Percentiles rank a stretch among this genome's conserved stretches.
phyloP scores from a whole-genome alignment of 257 asterid species.

The Leptodermis oblonga region DNA sequence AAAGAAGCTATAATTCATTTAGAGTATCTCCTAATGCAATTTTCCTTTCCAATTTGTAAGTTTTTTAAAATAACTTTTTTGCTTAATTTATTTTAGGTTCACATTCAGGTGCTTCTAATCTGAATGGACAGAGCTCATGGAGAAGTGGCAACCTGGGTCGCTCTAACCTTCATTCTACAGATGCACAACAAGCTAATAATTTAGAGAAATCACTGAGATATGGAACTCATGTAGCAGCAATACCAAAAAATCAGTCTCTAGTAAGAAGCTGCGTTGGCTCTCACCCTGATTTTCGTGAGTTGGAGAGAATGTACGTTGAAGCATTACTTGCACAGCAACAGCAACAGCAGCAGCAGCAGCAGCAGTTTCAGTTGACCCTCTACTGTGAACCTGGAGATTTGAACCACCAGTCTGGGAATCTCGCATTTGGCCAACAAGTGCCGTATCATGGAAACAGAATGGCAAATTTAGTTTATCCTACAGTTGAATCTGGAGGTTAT shows the following conservation, averaged over 20 bases:
- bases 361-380: conserved; percentile 41
- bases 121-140: conserved; percentile 40
- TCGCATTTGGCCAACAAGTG: conserved; percentile 28
- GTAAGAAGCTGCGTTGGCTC: conserved; percentile 35
- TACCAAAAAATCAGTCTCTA: conserved; percentile 34
- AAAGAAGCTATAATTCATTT: background rate
- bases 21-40: background rate
- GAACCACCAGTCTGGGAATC: conserved; percentile 36
- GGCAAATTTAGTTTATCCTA: conserved; percentile 28
- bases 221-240: conserved; percentile 27
- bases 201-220: conserved; percentile 34
- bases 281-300: conserved; percentile 47
- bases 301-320: conserved; percentile 69
- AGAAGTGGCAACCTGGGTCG: conserved; percentile 36
- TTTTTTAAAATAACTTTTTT: conserved; percentile 1
- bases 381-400: conserved; percentile 30
- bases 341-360: conserved; percentile 30
- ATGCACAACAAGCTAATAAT: conserved; percentile 40
- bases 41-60: background rate
- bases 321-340: conserved; percentile 56
- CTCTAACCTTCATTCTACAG: conserved; percentile 38
- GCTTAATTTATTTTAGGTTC: conserved; percentile 37
- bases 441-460: conserved; percentile 32
- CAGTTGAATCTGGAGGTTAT: conserved; percentile 32
- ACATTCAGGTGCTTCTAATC: conserved; percentile 30